phyloP scores from a whole-genome alignment of 1,284 basidiomycete species.

The Somion occarium region DNA sequence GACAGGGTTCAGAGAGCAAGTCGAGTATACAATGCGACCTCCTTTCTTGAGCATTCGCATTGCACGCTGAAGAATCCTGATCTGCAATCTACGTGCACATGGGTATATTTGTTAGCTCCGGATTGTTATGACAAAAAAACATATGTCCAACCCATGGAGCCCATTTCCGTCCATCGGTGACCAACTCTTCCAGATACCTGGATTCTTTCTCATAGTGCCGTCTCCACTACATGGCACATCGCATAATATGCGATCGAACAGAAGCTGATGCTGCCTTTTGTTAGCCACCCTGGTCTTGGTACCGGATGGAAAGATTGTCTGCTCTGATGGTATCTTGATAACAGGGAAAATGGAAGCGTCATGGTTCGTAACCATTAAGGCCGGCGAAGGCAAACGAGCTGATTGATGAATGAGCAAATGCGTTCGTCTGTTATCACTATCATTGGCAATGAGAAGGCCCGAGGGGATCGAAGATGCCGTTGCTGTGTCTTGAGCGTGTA shows the following conservation, averaged over 20 bases:
- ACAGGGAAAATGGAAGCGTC: slow-evolving; percentile 90
- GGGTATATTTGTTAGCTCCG: slow-evolving; percentile 2
- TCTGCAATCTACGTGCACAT: slow-evolving; percentile 73
- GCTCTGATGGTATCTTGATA: slow-evolving; percentile 51
- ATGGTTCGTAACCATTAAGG: slow-evolving; percentile 93
- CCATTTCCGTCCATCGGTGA: slow-evolving; percentile 86
- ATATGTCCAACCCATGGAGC: slow-evolving; percentile 67
- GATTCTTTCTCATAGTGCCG: slow-evolving; percentile 93
- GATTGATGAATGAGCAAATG: slow-evolving; percentile 98
- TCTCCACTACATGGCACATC: slow-evolving; percentile 99
- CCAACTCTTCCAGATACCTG: slow-evolving; percentile 96
- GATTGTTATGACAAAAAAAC: neutral
- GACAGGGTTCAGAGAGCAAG: slow-evolving; percentile 95
- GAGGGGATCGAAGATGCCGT: slow-evolving; percentile 62
- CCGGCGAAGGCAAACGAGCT: slow-evolving; percentile 89
- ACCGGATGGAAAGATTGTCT: slow-evolving; percentile 21
- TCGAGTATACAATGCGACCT: slow-evolving; percentile 95
- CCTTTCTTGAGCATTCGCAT: slow-evolving; percentile 87
- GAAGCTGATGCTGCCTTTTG: slow-evolving; percentile 41
- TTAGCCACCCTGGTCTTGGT: slow-evolving; percentile 23
- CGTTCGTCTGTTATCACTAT: slow-evolving; percentile 90
- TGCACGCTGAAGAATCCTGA: slow-evolving; percentile 88
- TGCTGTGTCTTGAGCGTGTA: slow-evolving; percentile 67
- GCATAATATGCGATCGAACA: slow-evolving; percentile 92
- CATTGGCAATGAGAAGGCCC: slow-evolving; percentile 86